Conservation (phyloP, 345 rosid genomes). For the Eucalyptus leucophloia region DNA sequence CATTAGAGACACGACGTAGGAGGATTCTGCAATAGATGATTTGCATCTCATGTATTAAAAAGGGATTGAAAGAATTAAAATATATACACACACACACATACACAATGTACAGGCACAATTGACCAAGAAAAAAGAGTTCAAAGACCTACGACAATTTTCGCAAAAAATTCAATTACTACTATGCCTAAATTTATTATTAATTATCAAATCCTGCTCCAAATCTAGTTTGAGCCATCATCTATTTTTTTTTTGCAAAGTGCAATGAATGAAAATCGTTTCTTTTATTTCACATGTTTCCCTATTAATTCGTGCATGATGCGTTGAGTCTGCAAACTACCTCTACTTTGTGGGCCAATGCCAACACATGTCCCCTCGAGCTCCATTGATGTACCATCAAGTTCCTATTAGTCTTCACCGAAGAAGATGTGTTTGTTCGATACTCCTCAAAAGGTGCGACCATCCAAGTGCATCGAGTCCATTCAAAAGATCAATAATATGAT, state of each 20-base stretch:
- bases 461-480: too few species aligned
- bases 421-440: too few species aligned
- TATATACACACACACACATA: too few species aligned
- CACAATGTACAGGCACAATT: not conserved
- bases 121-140: not conserved
- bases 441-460: too few species aligned
- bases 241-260: not conserved
- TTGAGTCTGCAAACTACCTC: not conserved
- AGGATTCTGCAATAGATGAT: too few species aligned
- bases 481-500: too few species aligned
- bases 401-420: too few species aligned
- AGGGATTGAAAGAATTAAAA: too few species aligned
- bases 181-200: not conserved
- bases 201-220: not conserved
- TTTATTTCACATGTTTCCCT: not conserved
- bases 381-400: not conserved
- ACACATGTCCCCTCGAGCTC: not conserved
- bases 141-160: not conserved
- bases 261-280: not conserved
- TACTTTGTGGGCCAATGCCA: not conserved
- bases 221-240: not conserved
- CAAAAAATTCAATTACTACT: not conserved
- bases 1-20: accelerated
- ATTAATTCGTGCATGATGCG: not conserved
- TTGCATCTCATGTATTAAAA: too few species aligned